Conservation (phyloP, 768 basidiomycete species). For the Termitomyces sp. region DNA sequence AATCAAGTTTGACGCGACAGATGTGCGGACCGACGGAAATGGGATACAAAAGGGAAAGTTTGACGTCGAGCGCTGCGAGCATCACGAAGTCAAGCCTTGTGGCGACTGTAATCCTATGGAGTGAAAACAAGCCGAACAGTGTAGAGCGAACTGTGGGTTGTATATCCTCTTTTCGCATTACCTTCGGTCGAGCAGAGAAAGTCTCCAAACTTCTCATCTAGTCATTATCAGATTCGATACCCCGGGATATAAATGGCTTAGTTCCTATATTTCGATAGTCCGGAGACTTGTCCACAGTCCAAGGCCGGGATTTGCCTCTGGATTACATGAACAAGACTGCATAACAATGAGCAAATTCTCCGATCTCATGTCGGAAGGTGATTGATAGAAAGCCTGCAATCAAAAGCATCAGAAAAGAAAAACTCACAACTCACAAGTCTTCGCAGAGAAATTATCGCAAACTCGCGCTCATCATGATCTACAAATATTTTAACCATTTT, state of each 20-base stretch:
- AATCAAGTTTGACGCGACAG: background rate
- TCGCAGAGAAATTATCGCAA: background rate
- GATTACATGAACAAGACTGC: background rate
- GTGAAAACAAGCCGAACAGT: too few species aligned
- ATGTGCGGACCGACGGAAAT: too few species aligned
- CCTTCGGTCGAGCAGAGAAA: too few species aligned
- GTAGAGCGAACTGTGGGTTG: too few species aligned
- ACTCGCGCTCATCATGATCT: background rate
- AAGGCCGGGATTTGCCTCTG: too few species aligned
- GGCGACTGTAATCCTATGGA: background rate
- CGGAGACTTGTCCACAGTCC: background rate
- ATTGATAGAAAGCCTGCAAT: background rate
- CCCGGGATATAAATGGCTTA: background rate
- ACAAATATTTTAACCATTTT: background rate
- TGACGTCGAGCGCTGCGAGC: background rate
- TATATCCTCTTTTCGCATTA: background rate
- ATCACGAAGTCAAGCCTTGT: background rate
- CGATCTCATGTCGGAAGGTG: background rate
- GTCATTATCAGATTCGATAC: background rate
- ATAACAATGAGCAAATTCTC: too few species aligned
- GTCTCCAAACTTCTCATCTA: background rate
- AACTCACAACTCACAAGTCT: background rate
- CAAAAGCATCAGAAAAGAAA: background rate
- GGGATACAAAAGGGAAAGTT: background rate
- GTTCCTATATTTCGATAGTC: background rate